Evolutionary conservation across 1,284 basidiomycete species (phyloP).

Genomic region (Pseudozyma tsukubaensis): DNA sequence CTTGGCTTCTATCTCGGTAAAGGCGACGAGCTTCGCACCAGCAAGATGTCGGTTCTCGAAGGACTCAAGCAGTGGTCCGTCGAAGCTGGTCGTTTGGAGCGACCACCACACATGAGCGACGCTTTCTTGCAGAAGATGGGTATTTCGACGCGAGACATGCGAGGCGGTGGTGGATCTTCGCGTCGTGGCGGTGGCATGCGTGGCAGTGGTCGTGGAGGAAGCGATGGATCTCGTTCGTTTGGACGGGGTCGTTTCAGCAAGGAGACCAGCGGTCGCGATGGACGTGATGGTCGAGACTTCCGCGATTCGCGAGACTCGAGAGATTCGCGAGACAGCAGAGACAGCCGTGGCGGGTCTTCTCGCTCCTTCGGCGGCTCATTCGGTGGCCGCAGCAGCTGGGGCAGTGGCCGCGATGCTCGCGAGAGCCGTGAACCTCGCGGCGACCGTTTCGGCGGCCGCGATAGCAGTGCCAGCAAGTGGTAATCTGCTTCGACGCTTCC

Average conservation of each 20-base stretch:
- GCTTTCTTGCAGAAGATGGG: slow-evolving; percentile 48
- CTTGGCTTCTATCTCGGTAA: slow-evolving; percentile 57
- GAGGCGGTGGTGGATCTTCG: slow-evolving; percentile 12
- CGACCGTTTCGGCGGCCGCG: slow-evolving; percentile 6
- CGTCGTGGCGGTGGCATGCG: not conserved
- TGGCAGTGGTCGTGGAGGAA: slow-evolving; percentile 13
- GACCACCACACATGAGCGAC: slow-evolving; percentile 44
- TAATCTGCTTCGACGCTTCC: not conserved
- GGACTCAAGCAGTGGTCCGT: slow-evolving; percentile 53
- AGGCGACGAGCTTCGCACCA: slow-evolving; percentile 43
- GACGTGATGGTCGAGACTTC: slow-evolving; percentile 18
- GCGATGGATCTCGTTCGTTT: slow-evolving; percentile 20
- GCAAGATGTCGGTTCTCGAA: slow-evolving; percentile 36
- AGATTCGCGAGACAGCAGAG: slow-evolving; percentile 15
- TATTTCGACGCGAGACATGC: slow-evolving; percentile 12
- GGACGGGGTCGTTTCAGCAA: slow-evolving; percentile 47
- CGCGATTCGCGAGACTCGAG: slow-evolving; percentile 13
- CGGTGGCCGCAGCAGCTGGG: slow-evolving; percentile 24
- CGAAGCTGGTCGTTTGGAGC: slow-evolving; percentile 32
- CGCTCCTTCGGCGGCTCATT: slow-evolving; percentile 1
- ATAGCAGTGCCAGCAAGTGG: slow-evolving; percentile 41
- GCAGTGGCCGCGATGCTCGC: slow-evolving; percentile 39
- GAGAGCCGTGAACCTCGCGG: slow-evolving; percentile 19
- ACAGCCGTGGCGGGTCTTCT: slow-evolving; percentile 16
- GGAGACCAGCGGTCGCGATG: slow-evolving; percentile 20